Evolutionary conservation across 768 basidiomycete genomes (phyloP).

Genomic region (Suillus clintonianus): DNA sequence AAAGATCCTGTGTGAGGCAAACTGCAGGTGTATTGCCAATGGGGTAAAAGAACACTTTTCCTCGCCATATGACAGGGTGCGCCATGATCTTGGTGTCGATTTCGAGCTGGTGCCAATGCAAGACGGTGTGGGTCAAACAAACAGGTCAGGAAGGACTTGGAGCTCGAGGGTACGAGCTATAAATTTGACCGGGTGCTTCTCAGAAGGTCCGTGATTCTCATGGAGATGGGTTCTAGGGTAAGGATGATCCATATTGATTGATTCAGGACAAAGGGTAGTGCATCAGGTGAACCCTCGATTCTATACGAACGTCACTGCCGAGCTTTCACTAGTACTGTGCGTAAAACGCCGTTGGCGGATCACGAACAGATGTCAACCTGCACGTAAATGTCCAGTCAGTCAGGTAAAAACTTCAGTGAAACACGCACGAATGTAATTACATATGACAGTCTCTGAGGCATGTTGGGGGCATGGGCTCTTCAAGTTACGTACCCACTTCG

Average conservation of each 20-base stretch:
- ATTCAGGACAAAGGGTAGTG: neutral
- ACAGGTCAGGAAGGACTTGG: neutral
- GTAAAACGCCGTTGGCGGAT: too few species aligned
- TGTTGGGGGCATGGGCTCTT: too few species aligned
- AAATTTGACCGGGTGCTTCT: neutral
- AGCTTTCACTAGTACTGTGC: too few species aligned
- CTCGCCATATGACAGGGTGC: constrained; percentile 45
- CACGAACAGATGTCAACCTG: too few species aligned
- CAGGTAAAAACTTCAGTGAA: too few species aligned
- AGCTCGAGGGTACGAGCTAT: neutral
- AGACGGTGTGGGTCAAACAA: neutral
- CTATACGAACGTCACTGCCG: too few species aligned
- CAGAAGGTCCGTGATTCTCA: neutral
- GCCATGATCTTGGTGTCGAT: constrained; percentile 34
- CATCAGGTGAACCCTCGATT: too few species aligned
- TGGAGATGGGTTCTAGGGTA: neutral
- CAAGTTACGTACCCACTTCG: too few species aligned
- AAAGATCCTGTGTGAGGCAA: constrained; percentile 47
- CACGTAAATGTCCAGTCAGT: too few species aligned
- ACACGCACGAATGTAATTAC: too few species aligned
- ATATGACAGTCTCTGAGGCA: too few species aligned
- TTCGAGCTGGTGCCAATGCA: neutral
- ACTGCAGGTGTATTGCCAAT: constrained; percentile 61
- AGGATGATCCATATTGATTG: neutral
- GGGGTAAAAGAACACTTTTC: constrained; percentile 54